Evolutionary conservation across 83 land plant species (phyloP), one percentile per base, ranked within the genome.

Genomic region (Larix sibirica): DNA sequence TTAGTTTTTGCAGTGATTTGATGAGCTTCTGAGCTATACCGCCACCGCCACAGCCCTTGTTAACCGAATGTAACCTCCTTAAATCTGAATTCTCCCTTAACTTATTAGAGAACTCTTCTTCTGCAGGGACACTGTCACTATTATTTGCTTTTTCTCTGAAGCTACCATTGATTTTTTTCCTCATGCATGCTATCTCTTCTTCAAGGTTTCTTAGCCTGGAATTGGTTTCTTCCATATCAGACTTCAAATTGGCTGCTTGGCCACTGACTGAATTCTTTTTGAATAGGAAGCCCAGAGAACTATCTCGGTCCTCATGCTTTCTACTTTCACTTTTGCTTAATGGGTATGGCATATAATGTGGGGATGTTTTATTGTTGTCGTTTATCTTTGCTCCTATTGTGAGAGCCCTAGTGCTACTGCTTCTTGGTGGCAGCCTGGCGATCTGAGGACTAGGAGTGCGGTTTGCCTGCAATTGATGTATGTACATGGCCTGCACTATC

Each of bases 31-130:
- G 60, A 21, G 33, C 58, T 23, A 75, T 12, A 3, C 78, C 78
- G 8, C 78, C 78, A 23, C 78, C 78, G 47, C 78, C 78, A 75
- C 78, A 75, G 16, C 60, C 78, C 31, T 75, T 75, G 21, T 42
- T 44, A 21, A 13, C 59, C 10, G 26, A n/a, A 16, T 21, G 16
- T 47, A 58, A 75, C 21, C 24, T 47, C 24, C 23, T 75, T n/a
- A 47, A 36, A 40, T 38, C 24, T 7, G 76, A 71, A 28, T 44
- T 50, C 14, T 9, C 50, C n/a, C 50, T 50, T 21, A 75, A 75
- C 23, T 47, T 75, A 26, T 47, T 23, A 23, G 60, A 75, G 78
- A 75, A 47, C 78, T 75, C 78, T 3, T 75, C 78, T n/a, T 24
- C 9, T 21, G 59, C 31, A 50, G 78, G 54, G 6, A 74, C 24